Conservation (phyloP, 768 basidiomycete species). For the Mrakia frigida region DNA sequence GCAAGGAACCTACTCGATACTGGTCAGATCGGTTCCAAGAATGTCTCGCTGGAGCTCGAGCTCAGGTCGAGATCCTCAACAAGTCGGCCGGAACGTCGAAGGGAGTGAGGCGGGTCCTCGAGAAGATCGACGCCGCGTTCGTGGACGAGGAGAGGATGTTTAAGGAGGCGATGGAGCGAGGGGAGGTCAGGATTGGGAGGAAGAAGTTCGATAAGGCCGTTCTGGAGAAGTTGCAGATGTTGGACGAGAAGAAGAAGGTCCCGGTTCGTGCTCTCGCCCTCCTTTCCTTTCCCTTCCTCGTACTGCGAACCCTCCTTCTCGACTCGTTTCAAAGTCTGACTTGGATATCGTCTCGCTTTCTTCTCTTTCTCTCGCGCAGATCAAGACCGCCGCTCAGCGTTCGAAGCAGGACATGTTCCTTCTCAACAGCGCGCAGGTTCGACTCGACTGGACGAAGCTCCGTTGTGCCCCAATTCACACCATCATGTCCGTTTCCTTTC, state of each 20-base stretch:
- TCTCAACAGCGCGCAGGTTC: neutral
- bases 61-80: slow-evolving; percentile 64
- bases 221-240: neutral
- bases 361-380: too few species aligned
- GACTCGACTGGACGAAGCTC: neutral
- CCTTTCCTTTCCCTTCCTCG: too few species aligned
- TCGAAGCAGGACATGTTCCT: neutral
- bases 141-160: neutral
- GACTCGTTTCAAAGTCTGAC: too few species aligned
- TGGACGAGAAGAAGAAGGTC: neutral
- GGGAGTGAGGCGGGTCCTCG: neutral
- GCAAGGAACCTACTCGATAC: slow-evolving; percentile 64
- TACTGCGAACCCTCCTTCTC: too few species aligned
- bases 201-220: neutral
- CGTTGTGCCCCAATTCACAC: neutral
- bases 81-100: neutral
- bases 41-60: slow-evolving; percentile 54
- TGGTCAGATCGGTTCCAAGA: slow-evolving; percentile 77
- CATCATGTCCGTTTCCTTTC: neutral
- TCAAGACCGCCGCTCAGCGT: too few species aligned
- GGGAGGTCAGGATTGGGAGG: neutral
- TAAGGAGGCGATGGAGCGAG: neutral
- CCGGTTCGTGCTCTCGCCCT: too few species aligned
- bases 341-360: too few species aligned
- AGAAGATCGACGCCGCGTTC: neutral